Evolutionary conservation across 1,139 yeast species (phyloP), one percentile per base, ranked within the genome.

Genomic region (Scheffersomyces insectosa): DNA sequence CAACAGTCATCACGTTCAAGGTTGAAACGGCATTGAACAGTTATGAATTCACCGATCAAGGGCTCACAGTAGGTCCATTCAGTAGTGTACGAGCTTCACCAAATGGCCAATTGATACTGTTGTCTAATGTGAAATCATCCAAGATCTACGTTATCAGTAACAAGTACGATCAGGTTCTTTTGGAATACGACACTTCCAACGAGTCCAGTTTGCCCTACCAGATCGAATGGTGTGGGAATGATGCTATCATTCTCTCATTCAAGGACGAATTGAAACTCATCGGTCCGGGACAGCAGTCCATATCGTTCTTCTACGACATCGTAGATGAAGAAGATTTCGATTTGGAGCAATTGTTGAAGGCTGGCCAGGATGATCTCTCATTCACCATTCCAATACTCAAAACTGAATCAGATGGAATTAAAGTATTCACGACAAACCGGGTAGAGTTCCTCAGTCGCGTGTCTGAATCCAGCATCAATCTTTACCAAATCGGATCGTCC

Each of bases 151-250:
- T 88, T 11, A 71, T 79, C 28, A 80, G 81, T 23, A 62, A 72
- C 9, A 68, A 72, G 40, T 80, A 83, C 49, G 70, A 74, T 43
- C 74, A 73, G 37, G 70, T 75, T 3, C 62, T 85, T n/a, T 66
- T 82, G 31, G 83, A 80, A 42, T 78, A 79, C 43, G 73, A 72
- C 43, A 62, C 70, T 1, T 57, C 68, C 16, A 65, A 61, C 46
- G 75, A 67, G 48, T 62, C 72, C 35, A 50, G 65, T 38, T 15
- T 73, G 56, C 63, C 74, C 1, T 57, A 63, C 33, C 78, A 78
- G 48, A 66, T 88, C 10, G 76, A 75, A 46, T 91, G 97, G 97
- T 88, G 96, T 62, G 89, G 93, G 0, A 83, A 85, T 52, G 96
- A 89, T 66, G 89, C 95, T 0, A 82, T 90, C 1, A 83, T 82